Percentiles rank a stretch among this genome's conserved stretches.
Evolutionary conservation across 140 eudicot species (phyloP).

Genomic region (Ambrosia hybrid): DNA sequence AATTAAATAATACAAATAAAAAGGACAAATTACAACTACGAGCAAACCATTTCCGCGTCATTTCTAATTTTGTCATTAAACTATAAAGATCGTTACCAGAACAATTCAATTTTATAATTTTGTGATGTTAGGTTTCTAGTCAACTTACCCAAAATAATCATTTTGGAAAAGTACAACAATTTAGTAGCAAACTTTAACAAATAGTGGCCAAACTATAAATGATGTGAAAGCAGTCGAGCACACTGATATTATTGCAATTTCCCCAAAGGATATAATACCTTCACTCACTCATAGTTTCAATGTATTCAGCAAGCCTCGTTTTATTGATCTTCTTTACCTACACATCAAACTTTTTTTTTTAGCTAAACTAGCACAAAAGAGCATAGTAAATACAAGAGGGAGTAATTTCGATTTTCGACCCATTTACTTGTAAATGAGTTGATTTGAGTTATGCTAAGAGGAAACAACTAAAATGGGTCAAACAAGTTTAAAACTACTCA

Average conservation of each 20-base stretch:
- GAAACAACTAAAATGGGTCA: too few relatives aligned
- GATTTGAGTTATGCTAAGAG: background rate
- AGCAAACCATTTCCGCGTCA: too few relatives aligned
- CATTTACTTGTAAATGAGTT: background rate
- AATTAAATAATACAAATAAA: background rate
- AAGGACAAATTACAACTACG: background rate
- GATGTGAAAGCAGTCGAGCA: background rate
- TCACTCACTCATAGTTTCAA: conserved; percentile 55
- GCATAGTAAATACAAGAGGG: conserved; percentile 1
- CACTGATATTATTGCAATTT: background rate
- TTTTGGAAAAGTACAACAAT: too few relatives aligned
- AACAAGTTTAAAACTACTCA: too few relatives aligned
- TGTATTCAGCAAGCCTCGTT: conserved; percentile 65
- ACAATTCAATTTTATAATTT: too few relatives aligned
- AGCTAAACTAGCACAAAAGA: conserved; percentile 1
- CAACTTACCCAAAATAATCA: too few relatives aligned
- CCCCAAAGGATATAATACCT: conserved; percentile 32
- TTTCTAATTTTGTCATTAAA: too few relatives aligned
- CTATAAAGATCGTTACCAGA: too few relatives aligned
- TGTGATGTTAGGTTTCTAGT: too few relatives aligned
- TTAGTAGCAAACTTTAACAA: too few relatives aligned
- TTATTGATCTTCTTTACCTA: conserved; percentile 61
- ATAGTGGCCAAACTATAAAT: background rate
- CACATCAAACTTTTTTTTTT: conserved; percentile 13
- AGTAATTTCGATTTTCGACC: background rate